Base-by-base conservation (phyloP, 2,329 filamentous ascomycete genomes). In the Neofusicoccum laricinum region DNA sequence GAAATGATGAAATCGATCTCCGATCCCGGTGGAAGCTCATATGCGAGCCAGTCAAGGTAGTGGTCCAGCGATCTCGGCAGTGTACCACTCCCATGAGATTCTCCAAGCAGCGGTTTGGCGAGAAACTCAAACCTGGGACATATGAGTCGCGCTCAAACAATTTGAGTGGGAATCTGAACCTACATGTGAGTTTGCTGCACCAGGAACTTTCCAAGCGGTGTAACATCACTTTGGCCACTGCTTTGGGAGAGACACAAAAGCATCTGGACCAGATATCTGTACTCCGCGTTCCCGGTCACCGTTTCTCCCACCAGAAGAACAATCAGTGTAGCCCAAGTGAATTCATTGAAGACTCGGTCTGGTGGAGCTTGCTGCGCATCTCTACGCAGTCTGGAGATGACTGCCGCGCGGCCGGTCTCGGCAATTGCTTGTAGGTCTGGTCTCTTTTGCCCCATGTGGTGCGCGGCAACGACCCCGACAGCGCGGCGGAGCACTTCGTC, bases 261-360 rank as follows among this genome's bases (percentile, higher is more conserved):
- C 71, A 80, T 77, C 57, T 77, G 71, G 0, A 79, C 66, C 0
- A 80, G 69, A 57, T 76, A 76, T 0, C 66, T 67, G 53, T 75
- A 80, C 36, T 79, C 78, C 19, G 71, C 71, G 3, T 77, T 76
- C 0, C 77, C 78, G 0, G 77, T 80, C 6, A 80, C 78, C 0
- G 78, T 79, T 14, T 80, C 78, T 0, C 78, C 78, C 0, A 80
- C 77, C 0, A 80, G 67, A 0, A 80, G 70, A 0, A 80, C 73
- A 1, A 79, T 66, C 11, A 80, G 68, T 0, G 77, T 79, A 0
- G 76, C 75, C 66, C 77, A 72, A 2, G 74, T 78, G 11, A 71
- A 77, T 0, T 73, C 70, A 36, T 72, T 77, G 66, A 79, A 78
- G 0, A 79, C 70, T n/a, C 64, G 65, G 8, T 71, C 66, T 0